Evolutionary conservation across 2,329 filamentous ascomycete genomes (phyloP).

Genomic region (Aureobasidium zeae): DNA sequence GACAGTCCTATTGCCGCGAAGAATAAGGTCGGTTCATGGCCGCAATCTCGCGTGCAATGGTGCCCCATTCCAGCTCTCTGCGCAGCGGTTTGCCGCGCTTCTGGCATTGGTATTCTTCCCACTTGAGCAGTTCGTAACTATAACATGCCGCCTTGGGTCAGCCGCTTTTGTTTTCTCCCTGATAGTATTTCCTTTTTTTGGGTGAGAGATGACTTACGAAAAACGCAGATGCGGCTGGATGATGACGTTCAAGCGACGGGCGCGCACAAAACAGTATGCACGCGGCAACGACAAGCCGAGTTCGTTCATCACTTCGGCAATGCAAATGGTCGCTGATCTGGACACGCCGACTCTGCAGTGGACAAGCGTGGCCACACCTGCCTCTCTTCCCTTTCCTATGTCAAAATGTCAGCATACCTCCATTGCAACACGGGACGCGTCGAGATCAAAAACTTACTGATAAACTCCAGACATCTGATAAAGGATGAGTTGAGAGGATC

Average conservation of each 20-base stretch:
- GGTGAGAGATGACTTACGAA: constrained; percentile 53
- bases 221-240: constrained; percentile 95
- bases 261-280: constrained; percentile 93
- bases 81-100: constrained; percentile 46
- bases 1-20: constrained; percentile 50
- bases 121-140: constrained; percentile 76
- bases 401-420: too few species aligned
- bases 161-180: neutral
- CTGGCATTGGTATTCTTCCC: constrained; percentile 71
- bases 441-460: constrained; percentile 62
- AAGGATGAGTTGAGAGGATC: constrained; percentile 85
- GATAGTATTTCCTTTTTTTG: too few species aligned
- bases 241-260: constrained; percentile 87
- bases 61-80: constrained; percentile 84
- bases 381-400: constrained; percentile 67
- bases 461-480: constrained; percentile 76
- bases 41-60: constrained; percentile 81
- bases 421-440: too few species aligned
- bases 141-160: constrained; percentile 20
- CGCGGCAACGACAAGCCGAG: constrained; percentile 74
- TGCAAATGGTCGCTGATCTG: constrained; percentile 91
- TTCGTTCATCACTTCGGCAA: constrained; percentile 92
- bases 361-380: constrained; percentile 77
- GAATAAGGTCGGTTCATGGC: constrained; percentile 94
- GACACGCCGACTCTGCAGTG: constrained; percentile 96